Conservation (phyloP, 495 filamentous ascomycete genomes). For the Lophiostoma macrostomum region DNA sequence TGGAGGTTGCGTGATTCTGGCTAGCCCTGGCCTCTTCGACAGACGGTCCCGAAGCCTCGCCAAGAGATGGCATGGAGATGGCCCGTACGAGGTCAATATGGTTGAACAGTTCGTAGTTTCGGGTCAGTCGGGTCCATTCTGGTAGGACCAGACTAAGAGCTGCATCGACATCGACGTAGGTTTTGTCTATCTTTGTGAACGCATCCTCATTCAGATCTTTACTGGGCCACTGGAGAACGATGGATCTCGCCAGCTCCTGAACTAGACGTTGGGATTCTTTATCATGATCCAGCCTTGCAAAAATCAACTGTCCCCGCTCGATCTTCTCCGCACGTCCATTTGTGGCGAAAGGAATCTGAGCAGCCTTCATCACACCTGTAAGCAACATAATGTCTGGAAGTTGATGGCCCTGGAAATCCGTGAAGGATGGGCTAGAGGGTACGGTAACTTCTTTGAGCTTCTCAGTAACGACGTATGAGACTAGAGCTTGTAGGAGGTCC, state of each 20-base stretch:
- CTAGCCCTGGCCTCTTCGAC: too few relatives aligned
- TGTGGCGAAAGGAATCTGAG: conserved; percentile 24
- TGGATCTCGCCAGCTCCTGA: conserved; percentile 35
- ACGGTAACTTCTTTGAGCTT: conserved; percentile 40
- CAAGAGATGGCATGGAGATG: too few relatives aligned
- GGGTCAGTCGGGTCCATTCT: conserved; percentile 50
- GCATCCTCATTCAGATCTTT: conserved; percentile 31
- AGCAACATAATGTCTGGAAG: conserved; percentile 30
- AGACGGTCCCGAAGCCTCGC: too few relatives aligned
- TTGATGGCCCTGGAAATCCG: conserved; percentile 33
- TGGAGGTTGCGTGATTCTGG: too few relatives aligned
- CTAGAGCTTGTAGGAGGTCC: conserved; percentile 39
- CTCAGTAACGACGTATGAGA: conserved; percentile 41
- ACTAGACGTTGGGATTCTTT: conserved; percentile 31
- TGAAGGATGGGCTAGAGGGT: conserved; percentile 35
- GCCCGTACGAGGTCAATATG: conserved; percentile 46
- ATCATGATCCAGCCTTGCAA: conserved; percentile 32
- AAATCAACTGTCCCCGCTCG: conserved; percentile 33
- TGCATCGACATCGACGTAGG: conserved; percentile 34
- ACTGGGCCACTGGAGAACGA: conserved; percentile 46
- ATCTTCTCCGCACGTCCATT: conserved; percentile 28
- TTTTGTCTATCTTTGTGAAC: conserved; percentile 23
- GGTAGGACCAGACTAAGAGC: conserved; percentile 44
- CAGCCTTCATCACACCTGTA: conserved; percentile 32
- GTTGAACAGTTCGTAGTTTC: conserved; percentile 46